A percentile compares a stretch with the other conserved stretches of the same genome.
phyloP scores from a whole-genome alignment of 768 basidiomycete species.

The Amanita rimosa region DNA sequence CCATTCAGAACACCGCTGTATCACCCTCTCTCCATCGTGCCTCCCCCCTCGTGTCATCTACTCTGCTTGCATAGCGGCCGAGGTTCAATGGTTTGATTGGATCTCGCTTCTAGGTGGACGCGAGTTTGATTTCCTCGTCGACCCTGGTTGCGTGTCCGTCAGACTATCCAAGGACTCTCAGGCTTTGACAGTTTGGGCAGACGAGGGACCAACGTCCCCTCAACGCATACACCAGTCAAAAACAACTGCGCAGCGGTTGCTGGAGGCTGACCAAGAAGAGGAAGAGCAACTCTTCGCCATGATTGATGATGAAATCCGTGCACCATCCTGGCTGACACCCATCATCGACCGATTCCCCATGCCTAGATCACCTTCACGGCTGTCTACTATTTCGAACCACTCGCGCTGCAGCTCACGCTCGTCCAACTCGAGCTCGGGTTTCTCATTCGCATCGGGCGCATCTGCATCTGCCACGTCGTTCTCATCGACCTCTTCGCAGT shows the following conservation, averaged over 20 bases:
- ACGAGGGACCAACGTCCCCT: constrained; percentile 26
- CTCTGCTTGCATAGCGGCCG: constrained; percentile 55
- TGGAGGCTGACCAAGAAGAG: constrained; percentile 60
- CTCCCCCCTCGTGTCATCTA: constrained; percentile 65
- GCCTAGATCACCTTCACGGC: constrained; percentile 45
- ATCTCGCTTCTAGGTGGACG: constrained; percentile 53
- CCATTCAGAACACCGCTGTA: constrained; percentile 64
- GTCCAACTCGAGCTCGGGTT: constrained; percentile 55
- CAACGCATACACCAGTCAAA: constrained; percentile 23
- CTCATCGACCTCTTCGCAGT: constrained; percentile 29
- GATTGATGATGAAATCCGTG: constrained; percentile 60
- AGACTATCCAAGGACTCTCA: constrained; percentile 37
- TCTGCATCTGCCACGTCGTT: constrained; percentile 23
- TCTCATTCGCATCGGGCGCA: constrained; percentile 43
- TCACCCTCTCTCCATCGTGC: constrained; percentile 57
- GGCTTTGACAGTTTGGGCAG: constrained; percentile 60
- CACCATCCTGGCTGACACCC: constrained; percentile 62
- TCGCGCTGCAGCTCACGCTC: constrained; percentile 67
- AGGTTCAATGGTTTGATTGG: constrained; percentile 78
- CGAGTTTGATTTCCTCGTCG: constrained; percentile 73
- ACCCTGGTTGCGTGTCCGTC: constrained; percentile 69
- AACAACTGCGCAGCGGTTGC: constrained; percentile 65
- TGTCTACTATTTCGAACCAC: constrained; percentile 47
- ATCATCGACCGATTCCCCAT: constrained; percentile 47
- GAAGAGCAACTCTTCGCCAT: constrained; percentile 66